Evolutionary conservation across 2,329 filamentous ascomycete species (phyloP), one percentile per base, ranked within the genome.

Genomic region (Fusarium circinatum): DNA sequence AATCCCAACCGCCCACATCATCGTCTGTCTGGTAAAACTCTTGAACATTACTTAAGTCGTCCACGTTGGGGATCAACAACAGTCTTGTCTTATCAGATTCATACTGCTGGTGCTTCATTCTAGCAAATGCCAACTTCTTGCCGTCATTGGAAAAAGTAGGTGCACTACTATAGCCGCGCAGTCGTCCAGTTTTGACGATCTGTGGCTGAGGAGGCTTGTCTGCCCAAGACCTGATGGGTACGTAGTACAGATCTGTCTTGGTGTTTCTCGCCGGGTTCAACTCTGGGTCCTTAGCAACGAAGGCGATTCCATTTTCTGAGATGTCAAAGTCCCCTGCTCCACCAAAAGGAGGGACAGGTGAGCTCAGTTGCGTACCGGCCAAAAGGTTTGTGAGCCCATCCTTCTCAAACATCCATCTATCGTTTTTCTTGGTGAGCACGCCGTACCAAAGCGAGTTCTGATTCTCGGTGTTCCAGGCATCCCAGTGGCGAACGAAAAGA

Each of bases 401-500:
- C 6, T 80, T 76, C 49, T 84, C 82, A 22, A 90, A 82, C 32
- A 77, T 79, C 79, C 84, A 88, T 64, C 78, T 79, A 20, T 75
- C 81, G 20, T 81, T 80, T 41, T 79, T 82, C 78, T 84, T 85
- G 73, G 82, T 84, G 54, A 96, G 80, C 10, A 88, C 87, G 38
- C 91, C 91, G 36, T 94, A 93, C 87, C 92, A 96, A 34, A 98
- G 86, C 6, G 92, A 88, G 77, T 91, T 92, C 70, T 88, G 90
- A 77, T 93, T 91, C 51, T 91, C 88, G 2, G 88, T 90, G 32
- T 91, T 85, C 83, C 92, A 97, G n/a, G 87, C 82, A 79, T 97
- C 94, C 94, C 94, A 97, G 78, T 97, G 93, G 20, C 94, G 89
- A 34, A 94, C 93, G 78, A 94, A 96, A 32, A 95, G 88, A 54